Evolutionary conservation across 257 asterid genomes (phyloP).

Genomic region (Perilla frutescens): DNA sequence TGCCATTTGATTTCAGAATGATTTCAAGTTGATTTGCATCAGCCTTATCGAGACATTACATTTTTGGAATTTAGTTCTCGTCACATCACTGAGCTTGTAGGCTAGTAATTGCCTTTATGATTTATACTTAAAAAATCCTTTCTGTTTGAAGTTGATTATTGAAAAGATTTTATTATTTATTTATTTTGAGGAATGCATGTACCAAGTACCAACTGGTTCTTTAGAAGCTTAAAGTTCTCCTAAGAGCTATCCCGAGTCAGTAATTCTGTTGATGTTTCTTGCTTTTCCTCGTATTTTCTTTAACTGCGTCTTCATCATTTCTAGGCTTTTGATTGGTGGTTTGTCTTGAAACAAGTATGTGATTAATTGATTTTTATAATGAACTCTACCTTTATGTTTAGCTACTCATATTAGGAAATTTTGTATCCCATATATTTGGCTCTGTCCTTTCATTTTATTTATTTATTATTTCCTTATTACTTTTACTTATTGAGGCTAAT

Average conservation of each 20-base stretch:
- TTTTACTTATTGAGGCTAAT: constrained; percentile 14
- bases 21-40: no score
- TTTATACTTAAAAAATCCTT: no score
- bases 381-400: no score
- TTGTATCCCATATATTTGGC: not conserved
- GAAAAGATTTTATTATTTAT: no score
- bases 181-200: not conserved
- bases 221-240: constrained; percentile 6
- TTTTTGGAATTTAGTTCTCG: not conserved
- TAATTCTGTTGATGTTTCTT: not conserved
- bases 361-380: not conserved
- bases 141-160: no score
- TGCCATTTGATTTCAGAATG: not conserved
- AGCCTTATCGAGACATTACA: no score
- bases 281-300: not conserved
- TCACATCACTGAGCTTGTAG: not conserved
- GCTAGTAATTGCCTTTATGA: not conserved
- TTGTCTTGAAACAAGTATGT: not conserved
- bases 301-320: not conserved
- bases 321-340: constrained; percentile 2
- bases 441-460: not conserved
- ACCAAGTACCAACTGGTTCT: not conserved
- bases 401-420: no score
- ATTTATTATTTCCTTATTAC: not conserved
- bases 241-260: not conserved